Evolutionary conservation across 1,284 basidiomycete genomes (phyloP), one percentile per base, ranked within the genome.

Genomic region (Lentinus polychrous): DNA sequence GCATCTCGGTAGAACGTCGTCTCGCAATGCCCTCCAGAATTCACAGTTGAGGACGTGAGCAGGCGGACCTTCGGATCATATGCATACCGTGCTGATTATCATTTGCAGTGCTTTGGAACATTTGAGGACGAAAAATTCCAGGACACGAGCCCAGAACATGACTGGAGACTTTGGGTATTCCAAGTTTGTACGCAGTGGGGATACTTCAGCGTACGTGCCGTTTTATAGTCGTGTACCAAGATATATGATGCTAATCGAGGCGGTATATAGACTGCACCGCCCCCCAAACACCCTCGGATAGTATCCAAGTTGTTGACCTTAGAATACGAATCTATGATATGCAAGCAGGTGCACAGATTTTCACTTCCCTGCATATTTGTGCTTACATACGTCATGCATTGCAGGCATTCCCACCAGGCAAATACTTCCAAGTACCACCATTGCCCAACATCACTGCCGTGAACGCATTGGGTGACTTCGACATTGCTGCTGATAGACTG

Each of bases 171-270:
- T 10, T 98, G 94, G 94, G 64, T 76, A 1, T 98, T 93, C 76
- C 94, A 96, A 66, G 82, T 86, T 50, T 96, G 92, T 69, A 94
- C 88, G 0, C 82, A 94, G 60, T 97, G 94, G 93, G 94, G 94
- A 1, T 97, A 93, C 66, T 94, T 95, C 63, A 75, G 70, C 3
- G 86, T 85, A 55, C 18, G 70, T 58, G 27, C 45, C n/a, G 27
- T 18, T 42, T 47, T 46, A 45, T 55, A 33, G 45, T 43, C 8
- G 12, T 4, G 5, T 27, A 27, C 27, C 31, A 22, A 43, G 37
- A 49, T 59, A 23, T 62, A 56, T 27, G 53, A 55, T 48, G 51
- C 50, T 55, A 24, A 27, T 52, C 14, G 51, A 18, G 43, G 53
- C 45, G 36, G 52, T 14, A 32, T 42, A 2, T 50, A 91, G 86